These are phyloP conservation scores for Schizophyllum amplum DNA, from an alignment of 1,284 basidiomycete genomes.

Conservation along the genomic window DNA sequence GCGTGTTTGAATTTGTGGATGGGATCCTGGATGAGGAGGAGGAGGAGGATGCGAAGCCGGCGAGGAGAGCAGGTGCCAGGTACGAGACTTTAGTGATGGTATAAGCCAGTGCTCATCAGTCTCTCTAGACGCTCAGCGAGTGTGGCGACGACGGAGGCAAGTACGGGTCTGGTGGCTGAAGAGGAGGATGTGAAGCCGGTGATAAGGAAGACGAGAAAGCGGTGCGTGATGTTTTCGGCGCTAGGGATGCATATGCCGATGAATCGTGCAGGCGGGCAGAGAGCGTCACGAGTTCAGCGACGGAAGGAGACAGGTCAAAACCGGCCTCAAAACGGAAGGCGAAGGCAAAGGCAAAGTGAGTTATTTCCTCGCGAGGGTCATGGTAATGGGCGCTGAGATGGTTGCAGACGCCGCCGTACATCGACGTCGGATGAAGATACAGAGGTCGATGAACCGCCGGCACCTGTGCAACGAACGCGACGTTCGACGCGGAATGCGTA, in stretches of 20 bases:
- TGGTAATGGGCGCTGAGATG: not conserved
- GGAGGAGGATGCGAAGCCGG: not conserved
- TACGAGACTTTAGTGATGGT: too few relatives aligned
- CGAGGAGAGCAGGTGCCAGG: too few relatives aligned
- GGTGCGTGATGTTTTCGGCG: not conserved
- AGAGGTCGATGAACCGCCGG: not conserved
- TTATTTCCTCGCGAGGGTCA: not conserved
- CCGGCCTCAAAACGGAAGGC: not conserved
- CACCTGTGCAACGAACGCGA: not conserved
- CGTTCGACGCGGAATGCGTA: not conserved
- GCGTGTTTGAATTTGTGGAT: not conserved
- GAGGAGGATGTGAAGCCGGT: not conserved
- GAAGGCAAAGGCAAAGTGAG: not conserved
- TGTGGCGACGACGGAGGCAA: not conserved
- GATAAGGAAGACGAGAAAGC: not conserved
- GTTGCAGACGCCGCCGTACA: not conserved
- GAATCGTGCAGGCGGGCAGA: not conserved
- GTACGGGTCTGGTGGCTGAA: not conserved
- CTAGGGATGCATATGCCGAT: not conserved
- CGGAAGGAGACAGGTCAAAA: not conserved
- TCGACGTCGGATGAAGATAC: not conserved
- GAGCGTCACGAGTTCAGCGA: not conserved
- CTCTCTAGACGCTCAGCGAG: not conserved
- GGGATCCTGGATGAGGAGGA: not conserved
- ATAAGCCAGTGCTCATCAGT: not conserved